Conservation (phyloP, 176 grass and related monocot species). For the Canna indica region DNA sequence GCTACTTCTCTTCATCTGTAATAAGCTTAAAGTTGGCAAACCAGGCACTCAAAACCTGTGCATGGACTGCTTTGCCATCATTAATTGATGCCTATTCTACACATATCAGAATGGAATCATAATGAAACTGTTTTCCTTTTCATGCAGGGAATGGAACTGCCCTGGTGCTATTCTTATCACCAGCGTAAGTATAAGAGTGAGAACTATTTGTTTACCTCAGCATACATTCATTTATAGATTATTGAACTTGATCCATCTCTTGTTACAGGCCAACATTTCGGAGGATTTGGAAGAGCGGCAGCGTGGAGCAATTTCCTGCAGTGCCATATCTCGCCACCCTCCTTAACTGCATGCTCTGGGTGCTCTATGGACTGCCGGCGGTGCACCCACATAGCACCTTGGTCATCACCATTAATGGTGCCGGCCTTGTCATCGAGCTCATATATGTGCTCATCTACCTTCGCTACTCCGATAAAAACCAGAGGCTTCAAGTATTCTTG, state of each 20-base stretch:
- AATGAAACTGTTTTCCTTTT: too few species aligned
- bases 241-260: not conserved
- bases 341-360: slow-evolving; percentile 99
- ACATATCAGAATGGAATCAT: too few species aligned
- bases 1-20: too few species aligned
- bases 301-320: slow-evolving; percentile 85
- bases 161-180: slow-evolving; percentile 78
- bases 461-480: slow-evolving; percentile 36
- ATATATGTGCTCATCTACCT: slow-evolving; percentile 73
- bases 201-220: not conserved
- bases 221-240: too few species aligned
- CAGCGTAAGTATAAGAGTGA: slow-evolving; percentile 47
- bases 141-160: slow-evolving; percentile 85
- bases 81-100: too few species aligned
- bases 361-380: slow-evolving; percentile 66
- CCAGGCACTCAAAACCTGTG: too few species aligned
- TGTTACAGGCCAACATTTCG: slow-evolving; percentile 61
- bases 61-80: too few species aligned
- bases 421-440: slow-evolving; percentile 72
- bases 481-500: slow-evolving; percentile 34
- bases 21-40: too few species aligned
- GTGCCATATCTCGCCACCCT: slow-evolving; percentile 86
- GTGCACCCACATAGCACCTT: slow-evolving; percentile 93
- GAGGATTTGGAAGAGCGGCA: slow-evolving; percentile 70
- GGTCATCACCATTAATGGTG: slow-evolving; percentile 90